Percentiles rank a stretch among this genome's conserved stretches.
phyloP scores from a whole-genome alignment of 2,329 filamentous ascomycete species.

The Fusarium sp. region DNA sequence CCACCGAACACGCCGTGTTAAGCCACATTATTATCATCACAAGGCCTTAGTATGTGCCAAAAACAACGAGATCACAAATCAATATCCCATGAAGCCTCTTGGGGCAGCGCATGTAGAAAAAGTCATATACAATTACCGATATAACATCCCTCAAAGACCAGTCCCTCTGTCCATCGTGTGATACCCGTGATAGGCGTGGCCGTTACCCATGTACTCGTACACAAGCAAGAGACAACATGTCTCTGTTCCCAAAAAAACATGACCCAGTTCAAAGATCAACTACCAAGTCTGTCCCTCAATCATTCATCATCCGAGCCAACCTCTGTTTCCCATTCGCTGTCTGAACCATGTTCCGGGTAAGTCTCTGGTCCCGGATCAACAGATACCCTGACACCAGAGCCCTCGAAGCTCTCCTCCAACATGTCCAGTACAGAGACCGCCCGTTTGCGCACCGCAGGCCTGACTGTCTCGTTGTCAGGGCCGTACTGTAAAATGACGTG shows the following conservation, averaged over 20 bases:
- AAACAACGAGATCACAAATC: neutral
- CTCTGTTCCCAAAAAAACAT: neutral
- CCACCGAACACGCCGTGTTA: no score
- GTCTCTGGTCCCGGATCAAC: no score
- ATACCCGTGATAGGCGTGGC: neutral
- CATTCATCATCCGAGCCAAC: neutral
- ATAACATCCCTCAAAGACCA: neutral
- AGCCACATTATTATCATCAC: no score
- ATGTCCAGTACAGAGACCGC: no score
- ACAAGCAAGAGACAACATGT: neutral
- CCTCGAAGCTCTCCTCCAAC: no score
- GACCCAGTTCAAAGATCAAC: neutral
- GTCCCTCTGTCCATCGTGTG: neutral
- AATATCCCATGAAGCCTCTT: neutral
- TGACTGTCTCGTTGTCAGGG: no score
- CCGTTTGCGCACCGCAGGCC: no score
- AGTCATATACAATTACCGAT: neutral
- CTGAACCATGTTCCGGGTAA: no score
- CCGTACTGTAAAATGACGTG: no score
- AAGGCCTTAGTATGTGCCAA: no score
- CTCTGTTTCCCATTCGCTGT: neutral
- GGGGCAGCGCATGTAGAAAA: neutral
- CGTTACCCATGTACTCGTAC: neutral
- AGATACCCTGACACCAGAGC: no score
- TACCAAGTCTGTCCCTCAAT: neutral